A percentile compares a stretch with the other conserved stretches of the same genome.
phyloP scores from a whole-genome alignment of 2,329 filamentous ascomycete species.

The Apiospora hydei region DNA sequence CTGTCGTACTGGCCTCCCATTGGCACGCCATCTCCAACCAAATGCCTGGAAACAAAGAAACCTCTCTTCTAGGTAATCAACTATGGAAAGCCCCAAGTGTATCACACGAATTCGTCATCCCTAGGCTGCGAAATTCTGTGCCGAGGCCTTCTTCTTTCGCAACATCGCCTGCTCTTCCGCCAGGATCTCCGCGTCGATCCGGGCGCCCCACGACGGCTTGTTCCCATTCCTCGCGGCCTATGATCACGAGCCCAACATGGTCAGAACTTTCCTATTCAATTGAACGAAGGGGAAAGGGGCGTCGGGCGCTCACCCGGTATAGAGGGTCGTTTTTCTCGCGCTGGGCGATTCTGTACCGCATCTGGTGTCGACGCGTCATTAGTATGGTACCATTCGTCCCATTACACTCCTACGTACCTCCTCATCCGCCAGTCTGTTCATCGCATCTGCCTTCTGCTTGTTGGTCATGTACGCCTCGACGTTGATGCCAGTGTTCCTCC shows the following conservation, averaged over 20 bases:
- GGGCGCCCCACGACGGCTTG: slow-evolving; percentile 37
- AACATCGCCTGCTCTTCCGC: slow-evolving; percentile 38
- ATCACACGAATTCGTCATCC: too few species aligned
- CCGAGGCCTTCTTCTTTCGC: slow-evolving; percentile 34
- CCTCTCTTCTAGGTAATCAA: too few species aligned
- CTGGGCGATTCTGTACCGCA: slow-evolving; percentile 31
- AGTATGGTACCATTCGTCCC: background rate
- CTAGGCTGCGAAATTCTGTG: slow-evolving; percentile 23
- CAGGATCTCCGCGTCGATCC: slow-evolving; percentile 37
- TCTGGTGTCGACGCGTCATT: slow-evolving; percentile 26
- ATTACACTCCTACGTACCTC: background rate
- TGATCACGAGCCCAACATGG: background rate
- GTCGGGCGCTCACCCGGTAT: slow-evolving; percentile 31
- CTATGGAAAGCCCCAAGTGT: too few species aligned
- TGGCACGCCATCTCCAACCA: background rate
- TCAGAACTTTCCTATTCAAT: background rate
- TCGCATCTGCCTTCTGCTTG: background rate
- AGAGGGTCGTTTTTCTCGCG: slow-evolving; percentile 38
- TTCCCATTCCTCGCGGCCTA: slow-evolving; percentile 39
- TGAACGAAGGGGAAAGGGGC: background rate
- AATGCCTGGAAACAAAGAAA: background rate
- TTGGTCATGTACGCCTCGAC: slow-evolving; percentile 3
- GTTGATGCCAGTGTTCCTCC: slow-evolving; percentile 2
- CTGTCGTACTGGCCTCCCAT: too few species aligned
- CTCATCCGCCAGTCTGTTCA: slow-evolving; percentile 7